Evolutionary conservation across 2,329 filamentous ascomycete genomes (phyloP).

Genomic region (Stylonectria norvegica): DNA sequence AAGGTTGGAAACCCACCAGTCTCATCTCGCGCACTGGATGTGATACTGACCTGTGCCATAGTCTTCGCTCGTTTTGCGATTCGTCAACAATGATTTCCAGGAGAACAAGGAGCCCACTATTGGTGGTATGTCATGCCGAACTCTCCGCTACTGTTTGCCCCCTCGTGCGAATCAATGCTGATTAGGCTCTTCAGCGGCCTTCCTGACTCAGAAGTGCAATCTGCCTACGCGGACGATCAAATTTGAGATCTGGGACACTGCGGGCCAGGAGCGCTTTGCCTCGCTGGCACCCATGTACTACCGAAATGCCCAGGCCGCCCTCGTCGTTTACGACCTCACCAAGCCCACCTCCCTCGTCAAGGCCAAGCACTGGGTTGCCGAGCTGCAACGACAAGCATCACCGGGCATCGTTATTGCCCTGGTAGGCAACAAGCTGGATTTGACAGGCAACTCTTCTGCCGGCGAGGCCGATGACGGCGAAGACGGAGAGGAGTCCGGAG

Average conservation of each 20-base stretch:
- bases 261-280: slow-evolving; percentile 95
- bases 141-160: slow-evolving; percentile 6
- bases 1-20: slow-evolving; percentile 62
- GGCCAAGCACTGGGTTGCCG: slow-evolving; percentile 97
- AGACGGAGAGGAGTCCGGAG: slow-evolving; percentile 57
- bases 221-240: slow-evolving; percentile 89
- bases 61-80: slow-evolving; percentile 96
- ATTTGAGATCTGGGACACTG: slow-evolving; percentile 97
- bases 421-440: slow-evolving; percentile 94
- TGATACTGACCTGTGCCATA: slow-evolving; percentile 38
- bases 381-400: slow-evolving; percentile 92
- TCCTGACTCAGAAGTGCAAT: slow-evolving; percentile 97
- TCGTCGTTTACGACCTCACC: slow-evolving; percentile 98
- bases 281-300: slow-evolving; percentile 99
- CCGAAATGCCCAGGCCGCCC: slow-evolving; percentile 93
- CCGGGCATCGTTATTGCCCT: slow-evolving; percentile 96
- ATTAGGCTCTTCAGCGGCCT: slow-evolving; percentile 64
- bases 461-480: slow-evolving; percentile 41
- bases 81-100: slow-evolving; percentile 99
- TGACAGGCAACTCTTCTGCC: slow-evolving; percentile 60
- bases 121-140: slow-evolving; percentile 63
- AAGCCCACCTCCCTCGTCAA: slow-evolving; percentile 94
- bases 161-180: neutral
- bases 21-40: slow-evolving; percentile 1
- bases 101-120: slow-evolving; percentile 99